Base-by-base conservation (phyloP, 495 filamentous ascomycete genomes). In the Collariella sp. region DNA sequence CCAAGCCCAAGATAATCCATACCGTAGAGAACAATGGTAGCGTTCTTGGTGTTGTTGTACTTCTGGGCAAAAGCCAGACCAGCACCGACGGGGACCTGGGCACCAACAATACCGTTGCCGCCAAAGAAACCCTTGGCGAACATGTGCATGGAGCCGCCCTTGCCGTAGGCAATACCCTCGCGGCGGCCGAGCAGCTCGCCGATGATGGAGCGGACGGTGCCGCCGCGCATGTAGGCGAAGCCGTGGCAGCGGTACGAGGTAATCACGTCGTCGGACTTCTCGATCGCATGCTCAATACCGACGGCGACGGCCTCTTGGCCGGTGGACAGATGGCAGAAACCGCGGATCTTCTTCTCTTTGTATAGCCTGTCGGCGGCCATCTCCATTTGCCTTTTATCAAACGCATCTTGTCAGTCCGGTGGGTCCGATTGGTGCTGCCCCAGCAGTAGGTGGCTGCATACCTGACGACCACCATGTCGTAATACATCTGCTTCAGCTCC, bases 71-170 rank as follows among this genome's bases (percentile, higher is more conserved):
- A 98, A 59, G 89, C 93, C 52, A 98, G 82, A 66, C 93, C 93
- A 54, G 94, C 91, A 71, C 93, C 93, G 55, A 98, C 90, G 51
- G 93, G 94, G 34, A 98, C 93, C 78, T 98, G 93, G 58, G 93
- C 93, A 72, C 93, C 93, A 69, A 98, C 93, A 61, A 98, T 98
- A 73, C 93, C 93, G 72, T 98, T 98, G 62, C 93, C 93, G 66
- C 93, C 93, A 68, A 89, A 98, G 80, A 98, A 98, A 58, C 90
- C 89, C 71, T 88, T 88, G 63, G 91, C 78, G 79, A 98, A 98
- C 93, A 98, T 98, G 79, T 98, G 93, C 93, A 98, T 98, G 52
- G 88, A 95, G 59, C 93, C 93, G 65, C 93, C 93, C 80, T 98
- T 98, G 66, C 93, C 93, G 78, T 95, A 91, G 52, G 93, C 88